Evolutionary conservation across 176 grass and related monocot genomes (phyloP).

Genomic region (Eleusine indica): DNA sequence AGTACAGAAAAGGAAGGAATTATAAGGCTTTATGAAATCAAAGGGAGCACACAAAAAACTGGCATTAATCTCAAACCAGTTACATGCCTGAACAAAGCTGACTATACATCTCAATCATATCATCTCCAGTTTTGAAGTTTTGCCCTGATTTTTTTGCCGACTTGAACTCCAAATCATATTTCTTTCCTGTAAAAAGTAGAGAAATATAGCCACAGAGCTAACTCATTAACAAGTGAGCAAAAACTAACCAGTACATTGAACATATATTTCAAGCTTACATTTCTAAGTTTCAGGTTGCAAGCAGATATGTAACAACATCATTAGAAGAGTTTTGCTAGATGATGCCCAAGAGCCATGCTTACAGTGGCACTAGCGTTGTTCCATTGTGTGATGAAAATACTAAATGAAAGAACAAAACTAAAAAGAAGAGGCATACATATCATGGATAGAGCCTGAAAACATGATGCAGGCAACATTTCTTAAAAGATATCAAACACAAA

Average conservation of each 20-base stretch:
- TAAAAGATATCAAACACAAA: neutral
- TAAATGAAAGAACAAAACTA: slow-evolving; percentile 1
- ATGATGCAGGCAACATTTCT: neutral
- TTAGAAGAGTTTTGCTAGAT: slow-evolving; percentile 28
- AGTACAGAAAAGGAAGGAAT: slow-evolving; percentile 33
- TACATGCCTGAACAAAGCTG: slow-evolving; percentile 78
- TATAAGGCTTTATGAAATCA: slow-evolving; percentile 23
- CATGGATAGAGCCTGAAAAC: neutral
- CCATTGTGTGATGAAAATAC: neutral
- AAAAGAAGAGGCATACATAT: neutral
- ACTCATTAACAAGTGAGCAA: slow-evolving; percentile 26
- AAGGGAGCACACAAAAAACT: neutral
- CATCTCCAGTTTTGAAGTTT: slow-evolving; percentile 83
- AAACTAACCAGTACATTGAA: slow-evolving; percentile 7
- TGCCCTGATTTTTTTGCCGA: slow-evolving; percentile 63
- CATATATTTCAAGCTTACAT: slow-evolving; percentile 17
- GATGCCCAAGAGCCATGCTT: slow-evolving; percentile 16
- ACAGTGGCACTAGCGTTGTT: neutral
- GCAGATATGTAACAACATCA: slow-evolving; percentile 4
- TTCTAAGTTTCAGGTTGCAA: slow-evolving; percentile 35
- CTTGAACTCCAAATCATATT: slow-evolving; percentile 95
- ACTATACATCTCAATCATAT: slow-evolving; percentile 94
- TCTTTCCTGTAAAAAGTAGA: slow-evolving; percentile 69
- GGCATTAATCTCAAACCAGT: slow-evolving; percentile 29
- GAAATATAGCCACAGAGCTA: slow-evolving; percentile 22